Conservation (phyloP, 2,329 filamentous ascomycete species). For the Simplicillium sp. region DNA sequence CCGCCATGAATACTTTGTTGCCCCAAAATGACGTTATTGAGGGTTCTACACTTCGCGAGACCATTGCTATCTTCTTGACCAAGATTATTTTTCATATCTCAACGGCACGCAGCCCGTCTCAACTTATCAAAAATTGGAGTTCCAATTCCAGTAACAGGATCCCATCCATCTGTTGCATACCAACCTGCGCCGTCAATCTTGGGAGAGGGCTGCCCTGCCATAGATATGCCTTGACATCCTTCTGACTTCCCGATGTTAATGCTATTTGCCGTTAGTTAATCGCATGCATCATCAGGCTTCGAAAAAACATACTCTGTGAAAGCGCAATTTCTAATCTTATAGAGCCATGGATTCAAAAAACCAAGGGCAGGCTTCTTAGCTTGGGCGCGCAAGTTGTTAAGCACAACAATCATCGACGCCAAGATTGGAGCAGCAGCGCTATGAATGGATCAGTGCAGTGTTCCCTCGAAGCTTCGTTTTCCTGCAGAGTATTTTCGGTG, state of each 20-base stretch:
- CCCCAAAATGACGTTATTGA: too few species aligned
- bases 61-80: too few species aligned
- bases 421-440: constrained; percentile 53
- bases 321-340: constrained; percentile 21
- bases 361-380: constrained; percentile 43
- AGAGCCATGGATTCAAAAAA: constrained; percentile 55
- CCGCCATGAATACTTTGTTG: too few species aligned
- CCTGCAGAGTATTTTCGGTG: not conserved
- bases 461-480: not conserved
- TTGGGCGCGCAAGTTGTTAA: constrained; percentile 54
- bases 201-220: constrained; percentile 15
- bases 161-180: constrained; percentile 22
- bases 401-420: constrained; percentile 50
- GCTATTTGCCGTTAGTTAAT: constrained; percentile 13
- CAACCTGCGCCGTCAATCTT: constrained; percentile 17
- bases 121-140: constrained; percentile 31
- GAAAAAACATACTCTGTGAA: constrained; percentile 23
- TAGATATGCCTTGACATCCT: constrained; percentile 20
- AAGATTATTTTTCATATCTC: too few species aligned
- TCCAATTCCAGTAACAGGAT: constrained; percentile 31
- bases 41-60: too few species aligned
- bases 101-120: too few species aligned
- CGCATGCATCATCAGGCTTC: not conserved
- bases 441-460: not conserved
- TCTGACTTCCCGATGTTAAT: constrained; percentile 22